These are phyloP conservation scores for Coprinellus aureogranulatus DNA, from an alignment of 768 basidiomycete species.

Conservation along the genomic window DNA sequence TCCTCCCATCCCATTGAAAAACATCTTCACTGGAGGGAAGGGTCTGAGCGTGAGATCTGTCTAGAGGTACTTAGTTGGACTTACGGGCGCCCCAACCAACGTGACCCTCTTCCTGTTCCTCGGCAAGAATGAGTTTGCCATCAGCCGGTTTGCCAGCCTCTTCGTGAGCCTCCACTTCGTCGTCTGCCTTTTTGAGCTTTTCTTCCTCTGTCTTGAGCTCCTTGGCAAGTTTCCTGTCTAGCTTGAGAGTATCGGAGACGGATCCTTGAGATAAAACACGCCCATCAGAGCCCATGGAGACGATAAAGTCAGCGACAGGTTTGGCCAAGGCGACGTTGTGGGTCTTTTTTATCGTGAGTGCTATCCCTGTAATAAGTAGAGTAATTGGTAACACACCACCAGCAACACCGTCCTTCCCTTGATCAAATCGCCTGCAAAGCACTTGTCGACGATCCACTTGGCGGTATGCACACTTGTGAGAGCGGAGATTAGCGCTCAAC, in stretches of 20 bases:
- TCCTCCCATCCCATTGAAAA: slow-evolving; percentile 33
- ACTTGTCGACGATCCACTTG: slow-evolving; percentile 75
- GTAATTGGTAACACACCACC: slow-evolving; percentile 55
- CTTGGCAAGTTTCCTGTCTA: slow-evolving; percentile 21
- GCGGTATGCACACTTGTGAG: slow-evolving; percentile 64
- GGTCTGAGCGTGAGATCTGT: too few relatives aligned
- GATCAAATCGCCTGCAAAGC: slow-evolving; percentile 74
- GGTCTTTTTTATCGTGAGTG: slow-evolving; percentile 24
- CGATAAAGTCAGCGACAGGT: slow-evolving; percentile 53
- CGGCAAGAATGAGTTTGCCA: slow-evolving; percentile 60
- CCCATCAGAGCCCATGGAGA: slow-evolving; percentile 56
- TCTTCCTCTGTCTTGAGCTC: slow-evolving; percentile 29
- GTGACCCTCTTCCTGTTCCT: slow-evolving; percentile 61
- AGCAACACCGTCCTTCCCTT: slow-evolving; percentile 77
- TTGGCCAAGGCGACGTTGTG: slow-evolving; percentile 50
- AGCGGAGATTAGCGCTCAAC: not conserved
- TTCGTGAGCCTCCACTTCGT: slow-evolving; percentile 22
- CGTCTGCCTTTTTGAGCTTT: slow-evolving; percentile 26
- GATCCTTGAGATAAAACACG: slow-evolving; percentile 47
- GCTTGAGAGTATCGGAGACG: slow-evolving; percentile 41
- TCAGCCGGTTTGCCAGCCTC: slow-evolving; percentile 22
- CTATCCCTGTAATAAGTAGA: not conserved
- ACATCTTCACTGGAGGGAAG: slow-evolving; percentile 31
- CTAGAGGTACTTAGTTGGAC: too few relatives aligned
- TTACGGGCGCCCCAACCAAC: slow-evolving; percentile 50